These are phyloP conservation scores for Epichloe uncinata DNA, from an alignment of 2,329 filamentous ascomycete species.

Conservation along the genomic window DNA sequence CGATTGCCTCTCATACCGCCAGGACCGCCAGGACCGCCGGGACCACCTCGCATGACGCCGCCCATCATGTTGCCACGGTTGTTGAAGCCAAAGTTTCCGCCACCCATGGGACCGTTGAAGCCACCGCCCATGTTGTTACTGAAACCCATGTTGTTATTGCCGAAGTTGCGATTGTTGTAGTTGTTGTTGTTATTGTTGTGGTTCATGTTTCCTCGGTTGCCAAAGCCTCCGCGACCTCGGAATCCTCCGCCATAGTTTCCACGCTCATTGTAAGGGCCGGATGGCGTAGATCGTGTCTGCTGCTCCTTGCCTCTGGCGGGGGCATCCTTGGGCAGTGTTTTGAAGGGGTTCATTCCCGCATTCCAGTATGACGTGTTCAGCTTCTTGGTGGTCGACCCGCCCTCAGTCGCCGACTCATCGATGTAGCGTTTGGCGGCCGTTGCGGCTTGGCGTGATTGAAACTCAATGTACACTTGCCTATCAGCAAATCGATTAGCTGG, in stretches of 20 bases:
- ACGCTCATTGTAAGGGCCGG: constrained; percentile 34
- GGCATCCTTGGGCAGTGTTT: constrained; percentile 79
- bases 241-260: constrained; percentile 35
- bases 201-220: constrained; percentile 34
- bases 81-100: constrained; percentile 38
- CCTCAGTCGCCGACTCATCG: constrained; percentile 45
- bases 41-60: constrained; percentile 34
- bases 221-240: constrained; percentile 35
- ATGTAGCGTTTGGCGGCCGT: constrained; percentile 75
- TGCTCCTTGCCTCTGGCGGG: constrained; percentile 50
- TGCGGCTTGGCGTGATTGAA: constrained; percentile 69
- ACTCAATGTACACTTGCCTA: constrained; percentile 72
- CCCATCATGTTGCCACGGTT: constrained; percentile 22
- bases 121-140: constrained; percentile 33
- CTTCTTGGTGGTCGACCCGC: constrained; percentile 48
- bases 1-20: constrained; percentile 35
- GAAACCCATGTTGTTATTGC: constrained; percentile 32
- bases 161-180: constrained; percentile 30
- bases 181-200: constrained; percentile 22
- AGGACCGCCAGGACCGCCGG: constrained; percentile 29
- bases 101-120: constrained; percentile 38
- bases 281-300: constrained; percentile 38
- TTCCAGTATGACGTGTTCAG: constrained; percentile 62
- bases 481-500: background rate
- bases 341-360: constrained; percentile 73